Evolutionary conservation across 1,284 basidiomycete genomes (phyloP).

Genomic region (Leccinum pachyderme): DNA sequence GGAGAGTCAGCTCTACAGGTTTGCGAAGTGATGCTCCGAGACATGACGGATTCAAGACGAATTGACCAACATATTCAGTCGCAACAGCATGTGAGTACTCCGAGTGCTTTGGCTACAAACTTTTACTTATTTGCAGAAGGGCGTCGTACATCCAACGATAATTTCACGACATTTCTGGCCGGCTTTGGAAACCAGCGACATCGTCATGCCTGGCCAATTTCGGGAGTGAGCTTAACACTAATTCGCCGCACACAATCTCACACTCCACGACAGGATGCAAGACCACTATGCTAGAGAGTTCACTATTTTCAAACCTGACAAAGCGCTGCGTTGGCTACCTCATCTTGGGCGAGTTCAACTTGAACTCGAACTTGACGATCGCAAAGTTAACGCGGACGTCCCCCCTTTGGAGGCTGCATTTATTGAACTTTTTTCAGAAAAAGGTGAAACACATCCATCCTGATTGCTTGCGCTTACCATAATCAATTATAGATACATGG

Average conservation of each 20-base stretch:
- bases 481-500: constrained; percentile 56
- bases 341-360: constrained; percentile 81
- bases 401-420: constrained; percentile 87
- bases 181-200: constrained; percentile 65
- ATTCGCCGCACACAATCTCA: constrained; percentile 4
- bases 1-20: constrained; percentile 88
- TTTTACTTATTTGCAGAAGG: constrained; percentile 21
- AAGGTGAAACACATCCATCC: constrained; percentile 40
- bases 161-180: constrained; percentile 96
- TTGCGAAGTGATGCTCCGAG: constrained; percentile 95
- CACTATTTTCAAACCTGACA: constrained; percentile 83
- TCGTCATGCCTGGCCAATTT: constrained; percentile 83
- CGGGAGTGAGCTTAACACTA: constrained; percentile 51
- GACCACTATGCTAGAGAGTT: constrained; percentile 76
- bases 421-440: constrained; percentile 79
- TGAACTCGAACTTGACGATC: constrained; percentile 78
- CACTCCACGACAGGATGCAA: constrained; percentile 54
- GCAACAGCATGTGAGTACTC: constrained; percentile 54
- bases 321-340: constrained; percentile 82
- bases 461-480: background rate
- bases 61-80: constrained; percentile 83
- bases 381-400: constrained; percentile 72
- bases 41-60: constrained; percentile 90
- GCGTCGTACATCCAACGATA: constrained; percentile 76
- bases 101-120: background rate